Percentiles rank a stretch among this genome's conserved stretches.
These are phyloP conservation scores for Metschnikowia proteae DNA, from an alignment of 805 yeast genomes.

Conservation along the genomic window DNA sequence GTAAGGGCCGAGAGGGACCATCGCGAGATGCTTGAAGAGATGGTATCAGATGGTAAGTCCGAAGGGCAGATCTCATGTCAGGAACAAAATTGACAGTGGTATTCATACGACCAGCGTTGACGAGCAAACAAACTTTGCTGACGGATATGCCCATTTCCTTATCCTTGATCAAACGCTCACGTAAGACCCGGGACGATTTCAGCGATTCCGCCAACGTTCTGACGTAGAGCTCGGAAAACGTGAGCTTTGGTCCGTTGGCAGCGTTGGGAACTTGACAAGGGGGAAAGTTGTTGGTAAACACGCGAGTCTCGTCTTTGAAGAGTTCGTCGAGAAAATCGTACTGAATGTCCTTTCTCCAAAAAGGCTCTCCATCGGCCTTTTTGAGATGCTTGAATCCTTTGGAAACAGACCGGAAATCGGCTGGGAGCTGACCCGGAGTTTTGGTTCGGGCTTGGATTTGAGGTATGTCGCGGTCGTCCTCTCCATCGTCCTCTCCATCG, in stretches of 20 bases:
- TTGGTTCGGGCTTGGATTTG: neutral
- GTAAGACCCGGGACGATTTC: slow-evolving; percentile 76
- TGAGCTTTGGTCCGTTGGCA: slow-evolving; percentile 44
- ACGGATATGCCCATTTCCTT: slow-evolving; percentile 63
- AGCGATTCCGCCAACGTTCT: slow-evolving; percentile 77
- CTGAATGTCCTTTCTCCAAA: slow-evolving; percentile 85
- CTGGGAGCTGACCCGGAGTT: slow-evolving; percentile 12
- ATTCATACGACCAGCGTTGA: slow-evolving; percentile 89
- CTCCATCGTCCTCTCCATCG: slow-evolving; percentile 4
- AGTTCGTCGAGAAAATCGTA: slow-evolving; percentile 66
- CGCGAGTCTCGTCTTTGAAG: slow-evolving; percentile 58
- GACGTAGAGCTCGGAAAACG: slow-evolving; percentile 81
- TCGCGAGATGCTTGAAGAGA: slow-evolving; percentile 70
- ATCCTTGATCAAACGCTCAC: slow-evolving; percentile 68
- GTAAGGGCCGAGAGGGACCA: slow-evolving; percentile 62
- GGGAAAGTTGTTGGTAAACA: slow-evolving; percentile 64
- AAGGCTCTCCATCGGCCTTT: slow-evolving; percentile 88
- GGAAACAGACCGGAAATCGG: slow-evolving; percentile 13
- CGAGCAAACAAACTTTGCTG: slow-evolving; percentile 78
- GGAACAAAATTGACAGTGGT: slow-evolving; percentile 93
- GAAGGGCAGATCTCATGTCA: slow-evolving; percentile 88
- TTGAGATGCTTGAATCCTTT: slow-evolving; percentile 60
- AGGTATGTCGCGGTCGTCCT: neutral
- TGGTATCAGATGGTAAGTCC: slow-evolving; percentile 94
- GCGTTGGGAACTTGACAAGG: slow-evolving; percentile 36